phyloP scores from a whole-genome alignment of 768 basidiomycete genomes.

The Auricularia sp. region DNA sequence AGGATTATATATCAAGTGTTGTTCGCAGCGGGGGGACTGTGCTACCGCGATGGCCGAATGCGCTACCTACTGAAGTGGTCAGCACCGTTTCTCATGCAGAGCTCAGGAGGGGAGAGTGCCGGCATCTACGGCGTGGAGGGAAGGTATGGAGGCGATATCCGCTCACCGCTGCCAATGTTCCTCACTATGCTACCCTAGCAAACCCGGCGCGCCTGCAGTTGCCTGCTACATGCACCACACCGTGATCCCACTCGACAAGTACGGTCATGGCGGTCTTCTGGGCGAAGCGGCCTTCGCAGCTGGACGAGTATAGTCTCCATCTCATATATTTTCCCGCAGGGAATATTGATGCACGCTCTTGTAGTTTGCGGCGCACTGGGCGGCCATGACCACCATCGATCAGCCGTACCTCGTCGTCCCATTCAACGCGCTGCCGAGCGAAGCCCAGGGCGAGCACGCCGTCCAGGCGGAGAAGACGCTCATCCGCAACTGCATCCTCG shows the following conservation, averaged over 20 bases:
- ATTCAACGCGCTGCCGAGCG: conserved; percentile 23
- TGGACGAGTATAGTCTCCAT: conserved; percentile 20
- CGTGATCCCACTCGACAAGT: conserved; percentile 30
- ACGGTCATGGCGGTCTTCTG: conserved; percentile 31
- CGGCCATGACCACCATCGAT: conserved; percentile 27
- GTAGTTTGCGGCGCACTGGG: conserved; percentile 32
- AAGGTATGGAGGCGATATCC: conserved; percentile 23
- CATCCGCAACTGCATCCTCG: conserved; percentile 27
- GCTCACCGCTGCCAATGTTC: neutral
- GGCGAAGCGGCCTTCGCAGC: conserved; percentile 30
- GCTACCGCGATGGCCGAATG: conserved; percentile 31
- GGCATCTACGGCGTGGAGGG: conserved; percentile 41
- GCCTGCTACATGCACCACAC: conserved; percentile 29
- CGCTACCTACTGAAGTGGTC: conserved; percentile 30
- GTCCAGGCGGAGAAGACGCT: conserved; percentile 23
- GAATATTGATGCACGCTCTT: neutral
- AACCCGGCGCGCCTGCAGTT: conserved; percentile 36
- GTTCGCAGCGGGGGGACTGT: conserved; percentile 22
- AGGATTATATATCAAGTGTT: no score
- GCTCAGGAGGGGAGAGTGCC: conserved; percentile 23
- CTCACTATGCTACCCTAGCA: conserved; percentile 21
- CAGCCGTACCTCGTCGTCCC: conserved; percentile 31
- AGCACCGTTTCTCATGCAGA: conserved; percentile 23
- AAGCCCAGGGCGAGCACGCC: conserved; percentile 7
- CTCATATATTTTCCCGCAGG: neutral